Evolutionary conservation across 768 basidiomycete genomes (phyloP).

Genomic region (Amanita inopinata): DNA sequence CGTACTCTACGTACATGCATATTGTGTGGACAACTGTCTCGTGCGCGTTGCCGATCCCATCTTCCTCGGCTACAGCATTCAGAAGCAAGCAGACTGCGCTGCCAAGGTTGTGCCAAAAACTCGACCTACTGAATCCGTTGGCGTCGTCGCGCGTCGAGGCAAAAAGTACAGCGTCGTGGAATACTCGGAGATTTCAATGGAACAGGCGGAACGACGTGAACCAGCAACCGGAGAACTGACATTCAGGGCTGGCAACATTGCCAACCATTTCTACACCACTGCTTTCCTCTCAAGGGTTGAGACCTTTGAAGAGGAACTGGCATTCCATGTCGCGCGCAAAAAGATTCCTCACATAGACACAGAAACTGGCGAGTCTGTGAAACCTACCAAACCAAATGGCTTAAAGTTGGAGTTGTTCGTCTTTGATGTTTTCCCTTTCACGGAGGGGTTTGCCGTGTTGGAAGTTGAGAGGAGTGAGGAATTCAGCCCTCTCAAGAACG

Average conservation of each 20-base stretch:
- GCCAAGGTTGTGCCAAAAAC: constrained; percentile 95
- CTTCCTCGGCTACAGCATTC: constrained; percentile 92
- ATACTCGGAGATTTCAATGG: constrained; percentile 90
- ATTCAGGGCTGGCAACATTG: constrained; percentile 96
- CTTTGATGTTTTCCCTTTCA: constrained; percentile 97
- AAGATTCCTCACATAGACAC: constrained; percentile 86
- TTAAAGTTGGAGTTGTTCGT: constrained; percentile 99
- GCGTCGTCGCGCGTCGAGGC: constrained; percentile 83
- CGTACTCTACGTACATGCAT: constrained; percentile 85
- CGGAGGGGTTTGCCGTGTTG: constrained; percentile 72
- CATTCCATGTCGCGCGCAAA: constrained; percentile 97
- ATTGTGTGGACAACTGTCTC: constrained; percentile 98
- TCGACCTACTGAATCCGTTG: constrained; percentile 82
- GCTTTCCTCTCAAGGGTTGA: constrained; percentile 71
- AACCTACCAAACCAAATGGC: constrained; percentile 88
- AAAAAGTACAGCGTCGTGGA: constrained; percentile 88
- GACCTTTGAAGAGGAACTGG: constrained; percentile 77
- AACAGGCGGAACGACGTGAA: constrained; percentile 74
- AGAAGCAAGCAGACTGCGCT: constrained; percentile 81
- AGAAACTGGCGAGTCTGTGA: constrained; percentile 54
- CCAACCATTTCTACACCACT: constrained; percentile 95
- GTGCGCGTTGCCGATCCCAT: constrained; percentile 95
- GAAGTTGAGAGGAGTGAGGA: constrained; percentile 85
- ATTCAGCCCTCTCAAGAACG: constrained; percentile 97
- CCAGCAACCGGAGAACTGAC: constrained; percentile 62